These are phyloP conservation scores for Omphalea diandra DNA, from an alignment of 441 rosid species.

Conservation along the genomic window DNA sequence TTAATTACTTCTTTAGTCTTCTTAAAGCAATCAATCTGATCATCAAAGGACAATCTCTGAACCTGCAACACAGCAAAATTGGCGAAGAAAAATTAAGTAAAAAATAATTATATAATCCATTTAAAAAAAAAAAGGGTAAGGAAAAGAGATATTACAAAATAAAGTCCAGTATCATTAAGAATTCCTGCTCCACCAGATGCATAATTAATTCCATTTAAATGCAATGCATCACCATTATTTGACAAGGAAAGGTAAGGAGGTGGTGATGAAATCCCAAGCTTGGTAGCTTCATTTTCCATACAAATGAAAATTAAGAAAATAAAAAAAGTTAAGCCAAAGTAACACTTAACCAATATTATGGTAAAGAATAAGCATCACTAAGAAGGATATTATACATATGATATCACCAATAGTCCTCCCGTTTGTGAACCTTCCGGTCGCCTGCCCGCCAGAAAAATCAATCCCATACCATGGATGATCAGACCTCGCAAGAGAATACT, in stretches of 20 bases:
- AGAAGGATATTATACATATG: conserved; percentile 38
- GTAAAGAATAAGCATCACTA: neutral
- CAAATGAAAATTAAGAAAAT: neutral
- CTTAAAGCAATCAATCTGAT: conserved; percentile 70
- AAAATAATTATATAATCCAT: neutral
- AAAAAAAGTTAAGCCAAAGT: neutral
- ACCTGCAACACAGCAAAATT: no score
- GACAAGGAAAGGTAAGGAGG: conserved; percentile 72
- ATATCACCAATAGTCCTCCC: conserved; percentile 90
- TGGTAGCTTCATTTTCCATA: conserved; percentile 45
- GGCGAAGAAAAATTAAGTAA: neutral
- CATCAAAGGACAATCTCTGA: conserved; percentile 74
- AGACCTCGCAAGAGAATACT: conserved; percentile 75
- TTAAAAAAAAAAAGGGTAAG: neutral
- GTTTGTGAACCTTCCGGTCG: conserved; percentile 90
- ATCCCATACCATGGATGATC: conserved; percentile 81
- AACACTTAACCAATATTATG: neutral
- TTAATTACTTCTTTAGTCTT: conserved; percentile 51
- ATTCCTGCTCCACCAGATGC: conserved; percentile 98
- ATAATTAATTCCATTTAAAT: conserved; percentile 73
- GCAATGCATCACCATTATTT: conserved; percentile 43
- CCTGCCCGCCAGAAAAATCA: conserved; percentile 58
- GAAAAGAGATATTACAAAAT: conserved; percentile 51
- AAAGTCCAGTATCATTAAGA: conserved; percentile 82
- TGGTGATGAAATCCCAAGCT: conserved; percentile 73